Evolutionary conservation across 2,329 filamentous ascomycete species (phyloP).

Genomic region (Teratosphaeria nubilosa): DNA sequence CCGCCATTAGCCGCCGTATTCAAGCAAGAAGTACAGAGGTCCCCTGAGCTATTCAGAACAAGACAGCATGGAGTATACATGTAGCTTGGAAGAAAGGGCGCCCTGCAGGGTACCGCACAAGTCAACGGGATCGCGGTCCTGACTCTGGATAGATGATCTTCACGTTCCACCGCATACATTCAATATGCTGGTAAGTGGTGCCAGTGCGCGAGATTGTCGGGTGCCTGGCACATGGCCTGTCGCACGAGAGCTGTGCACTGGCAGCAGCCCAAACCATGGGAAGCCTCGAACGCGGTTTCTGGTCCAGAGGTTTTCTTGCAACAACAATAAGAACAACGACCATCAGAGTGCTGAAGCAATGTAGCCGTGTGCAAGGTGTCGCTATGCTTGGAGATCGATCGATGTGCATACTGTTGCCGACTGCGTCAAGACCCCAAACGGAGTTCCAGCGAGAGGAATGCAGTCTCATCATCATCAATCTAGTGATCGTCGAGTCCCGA

Average conservation of each 20-base stretch:
- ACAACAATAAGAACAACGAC: background rate
- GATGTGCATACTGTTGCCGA: background rate
- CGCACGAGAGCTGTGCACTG: background rate
- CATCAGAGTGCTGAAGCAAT: too few species aligned
- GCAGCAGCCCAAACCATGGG: background rate
- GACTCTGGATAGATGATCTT: background rate
- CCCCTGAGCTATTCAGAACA: too few species aligned
- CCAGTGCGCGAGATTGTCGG: background rate
- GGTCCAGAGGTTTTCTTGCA: background rate
- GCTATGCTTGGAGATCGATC: background rate
- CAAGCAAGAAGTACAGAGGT: too few species aligned
- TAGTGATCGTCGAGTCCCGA: background rate
- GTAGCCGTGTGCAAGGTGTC: background rate
- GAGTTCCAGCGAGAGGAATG: background rate
- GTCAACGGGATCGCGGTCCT: background rate
- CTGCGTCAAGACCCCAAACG: background rate
- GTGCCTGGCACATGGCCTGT: background rate
- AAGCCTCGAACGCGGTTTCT: too few species aligned
- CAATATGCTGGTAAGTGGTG: too few species aligned
- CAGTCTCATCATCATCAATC: background rate
- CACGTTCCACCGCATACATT: background rate
- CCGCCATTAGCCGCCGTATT: background rate
- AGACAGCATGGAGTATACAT: too few species aligned
- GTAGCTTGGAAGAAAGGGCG: background rate
- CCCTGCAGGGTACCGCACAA: background rate